Evolutionary conservation across 225 moss, liverwort and hornwort genomes (phyloP), one percentile per base, ranked within the genome.

Genomic region (Neckera pumila): DNA sequence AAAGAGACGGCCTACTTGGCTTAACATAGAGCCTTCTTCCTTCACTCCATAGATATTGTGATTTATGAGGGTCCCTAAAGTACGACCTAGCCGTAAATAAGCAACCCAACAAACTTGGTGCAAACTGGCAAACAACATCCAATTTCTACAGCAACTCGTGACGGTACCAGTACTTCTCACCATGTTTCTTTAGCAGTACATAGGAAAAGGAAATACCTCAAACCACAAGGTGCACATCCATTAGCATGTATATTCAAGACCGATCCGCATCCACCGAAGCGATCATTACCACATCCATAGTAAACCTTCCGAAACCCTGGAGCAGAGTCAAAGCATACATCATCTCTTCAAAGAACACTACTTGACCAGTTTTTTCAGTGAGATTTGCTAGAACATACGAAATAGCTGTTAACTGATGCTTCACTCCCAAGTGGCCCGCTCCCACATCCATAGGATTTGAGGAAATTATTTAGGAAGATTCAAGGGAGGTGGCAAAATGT

Each of bases 181-280:
- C 49, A 67, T 69, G 58, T 63, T 85, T 63, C 60, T 60, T 66
- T 66, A 31, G 76, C 88, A 89, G 21, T 60, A 40, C 57, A 11
- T 36, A 49, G 34, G 79, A 83, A 76, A 36, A 80, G 49, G 49
- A 83, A 57, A 82, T 90, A 97, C 97, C 96, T 95, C 60, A 87
- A 43, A 78, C 96, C 97, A 89, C 99, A 99, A 85, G 96, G 93
- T 83, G 90, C 94, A 87, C 96, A 96, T 87, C 97, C 97, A 91
- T 94, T 92, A 61, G 89, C 77, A 88, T 96, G 94, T 65, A 99
- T 91, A 64, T 94, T 83, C 73, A 96, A 84, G 84, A 99, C 89
- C 43, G 99, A 99, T 25, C 99, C 99, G 88, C 99, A 99, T 72
- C 99, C 99, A 88, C 99, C 99, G 80, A 99, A 99, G 84, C 99